These are phyloP conservation scores for Blastobotrys capitulatus DNA, from an alignment of 1,139 yeast genomes.

Conservation along the genomic window DNA sequence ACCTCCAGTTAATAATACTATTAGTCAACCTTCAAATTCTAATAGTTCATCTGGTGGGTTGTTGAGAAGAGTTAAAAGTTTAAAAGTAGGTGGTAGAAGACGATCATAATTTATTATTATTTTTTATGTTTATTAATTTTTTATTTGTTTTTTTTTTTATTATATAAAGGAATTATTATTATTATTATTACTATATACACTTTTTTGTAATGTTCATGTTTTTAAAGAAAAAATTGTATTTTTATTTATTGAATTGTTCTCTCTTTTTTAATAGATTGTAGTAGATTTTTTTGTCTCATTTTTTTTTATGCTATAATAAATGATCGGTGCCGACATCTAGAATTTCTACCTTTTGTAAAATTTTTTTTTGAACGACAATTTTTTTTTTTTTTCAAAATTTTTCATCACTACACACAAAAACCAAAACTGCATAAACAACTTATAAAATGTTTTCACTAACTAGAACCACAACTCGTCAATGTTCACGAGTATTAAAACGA, in stretches of 20 bases:
- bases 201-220: not conserved
- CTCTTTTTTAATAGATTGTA: too few relatives aligned
- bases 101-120: constrained; percentile 2
- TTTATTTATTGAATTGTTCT: too few relatives aligned
- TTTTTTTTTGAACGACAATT: too few relatives aligned
- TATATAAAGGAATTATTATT: not conserved
- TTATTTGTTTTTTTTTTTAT: not conserved
- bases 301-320: too few relatives aligned
- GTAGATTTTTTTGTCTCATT: too few relatives aligned
- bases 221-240: not conserved
- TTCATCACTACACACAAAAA: too few relatives aligned
- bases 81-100: constrained; percentile 48
- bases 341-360: too few relatives aligned
- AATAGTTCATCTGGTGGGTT: constrained; percentile 36
- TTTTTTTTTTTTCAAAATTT: too few relatives aligned
- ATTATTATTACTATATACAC: not conserved
- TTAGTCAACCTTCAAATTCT: constrained; percentile 14
- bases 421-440: too few relatives aligned
- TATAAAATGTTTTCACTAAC: not conserved
- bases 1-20: constrained; percentile 11
- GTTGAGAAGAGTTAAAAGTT: constrained; percentile 79
- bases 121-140: not conserved
- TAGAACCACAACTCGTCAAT: not conserved
- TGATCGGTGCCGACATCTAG: too few relatives aligned
- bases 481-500: constrained; percentile 5